These are phyloP conservation scores for Ophiosphaerella herpotricha DNA, from an alignment of 2,329 filamentous ascomycete genomes.

Conservation along the genomic window DNA sequence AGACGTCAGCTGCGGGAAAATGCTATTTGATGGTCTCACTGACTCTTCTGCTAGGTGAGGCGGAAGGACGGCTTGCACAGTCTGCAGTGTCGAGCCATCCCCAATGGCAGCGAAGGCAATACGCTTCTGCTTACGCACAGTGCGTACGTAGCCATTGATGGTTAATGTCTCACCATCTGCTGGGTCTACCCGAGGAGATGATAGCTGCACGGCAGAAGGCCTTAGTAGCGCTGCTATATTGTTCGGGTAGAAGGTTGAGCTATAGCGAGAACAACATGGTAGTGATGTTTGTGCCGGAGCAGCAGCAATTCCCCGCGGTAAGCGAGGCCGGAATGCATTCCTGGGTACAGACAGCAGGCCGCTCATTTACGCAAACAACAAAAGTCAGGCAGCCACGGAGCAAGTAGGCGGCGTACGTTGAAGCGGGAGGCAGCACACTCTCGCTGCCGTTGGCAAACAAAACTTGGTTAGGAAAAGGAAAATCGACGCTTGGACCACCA, in stretches of 20 bases:
- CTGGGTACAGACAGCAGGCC: constrained; percentile 27
- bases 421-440: constrained; percentile 18
- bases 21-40: constrained; percentile 38
- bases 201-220: constrained; percentile 50
- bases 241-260: constrained; percentile 38
- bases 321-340: constrained; percentile 26
- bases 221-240: constrained; percentile 57
- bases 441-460: constrained; percentile 18
- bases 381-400: constrained; percentile 20
- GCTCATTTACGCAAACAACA: constrained; percentile 36
- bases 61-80: constrained; percentile 80
- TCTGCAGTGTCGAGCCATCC: constrained; percentile 80
- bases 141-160: constrained; percentile 80
- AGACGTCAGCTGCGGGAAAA: constrained; percentile 18
- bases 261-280: constrained; percentile 30
- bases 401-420: constrained; percentile 10
- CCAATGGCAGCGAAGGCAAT: constrained; percentile 82
- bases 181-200: constrained; percentile 53
- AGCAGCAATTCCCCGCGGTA: constrained; percentile 19
- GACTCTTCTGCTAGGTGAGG: constrained; percentile 75
- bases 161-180: constrained; percentile 34
- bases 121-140: constrained; percentile 83
- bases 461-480: constrained; percentile 16
- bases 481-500: constrained; percentile 13
- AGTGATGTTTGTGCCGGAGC: constrained; percentile 19